Percentiles rank a stretch among this genome's conserved stretches.
These are phyloP conservation scores for Vachellia pachyceras DNA, from an alignment of 306 rosid genomes.

Conservation along the genomic window DNA sequence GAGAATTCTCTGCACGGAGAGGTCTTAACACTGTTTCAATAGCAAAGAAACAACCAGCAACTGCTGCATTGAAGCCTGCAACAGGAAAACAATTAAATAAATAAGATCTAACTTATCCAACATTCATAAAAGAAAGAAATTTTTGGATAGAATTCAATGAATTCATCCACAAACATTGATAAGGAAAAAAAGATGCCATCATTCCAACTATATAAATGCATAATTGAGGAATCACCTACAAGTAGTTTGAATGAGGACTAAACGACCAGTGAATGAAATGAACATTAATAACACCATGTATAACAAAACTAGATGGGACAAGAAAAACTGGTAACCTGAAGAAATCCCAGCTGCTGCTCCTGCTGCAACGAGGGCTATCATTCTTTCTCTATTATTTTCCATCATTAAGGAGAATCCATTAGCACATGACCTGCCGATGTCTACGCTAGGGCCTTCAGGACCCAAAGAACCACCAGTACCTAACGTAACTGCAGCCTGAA, in stretches of 20 bases:
- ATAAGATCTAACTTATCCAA: constrained; percentile 28
- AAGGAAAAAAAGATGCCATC: neutral
- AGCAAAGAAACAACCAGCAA: constrained; percentile 99
- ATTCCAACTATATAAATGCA: no score
- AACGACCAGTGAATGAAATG: constrained; percentile 31
- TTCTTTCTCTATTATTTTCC: constrained; percentile 93
- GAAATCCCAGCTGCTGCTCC: constrained; percentile 98
- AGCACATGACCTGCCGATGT: constrained; percentile 97
- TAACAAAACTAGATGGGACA: constrained; percentile 29
- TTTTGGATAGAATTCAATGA: constrained; percentile 12
- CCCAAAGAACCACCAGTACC: constrained; percentile 99
- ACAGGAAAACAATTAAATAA: constrained; percentile 37
- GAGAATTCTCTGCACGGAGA: constrained; percentile 95
- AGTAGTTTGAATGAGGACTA: constrained; percentile 18
- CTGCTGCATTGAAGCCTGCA: constrained; percentile 98
- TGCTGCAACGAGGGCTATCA: constrained; percentile 95
- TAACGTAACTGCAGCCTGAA: constrained; percentile 93
- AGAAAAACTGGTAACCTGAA: constrained; percentile 66
- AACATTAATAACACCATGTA: neutral
- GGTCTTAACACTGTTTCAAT: constrained; percentile 98
- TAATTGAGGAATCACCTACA: neutral
- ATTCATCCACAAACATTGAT: constrained; percentile 13
- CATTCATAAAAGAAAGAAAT: constrained; percentile 22
- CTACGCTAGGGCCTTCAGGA: constrained; percentile 99
- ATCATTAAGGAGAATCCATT: constrained; percentile 89